Base-by-base conservation (phyloP, 2,329 filamentous ascomycete species). In the Scytalidium sp. region DNA sequence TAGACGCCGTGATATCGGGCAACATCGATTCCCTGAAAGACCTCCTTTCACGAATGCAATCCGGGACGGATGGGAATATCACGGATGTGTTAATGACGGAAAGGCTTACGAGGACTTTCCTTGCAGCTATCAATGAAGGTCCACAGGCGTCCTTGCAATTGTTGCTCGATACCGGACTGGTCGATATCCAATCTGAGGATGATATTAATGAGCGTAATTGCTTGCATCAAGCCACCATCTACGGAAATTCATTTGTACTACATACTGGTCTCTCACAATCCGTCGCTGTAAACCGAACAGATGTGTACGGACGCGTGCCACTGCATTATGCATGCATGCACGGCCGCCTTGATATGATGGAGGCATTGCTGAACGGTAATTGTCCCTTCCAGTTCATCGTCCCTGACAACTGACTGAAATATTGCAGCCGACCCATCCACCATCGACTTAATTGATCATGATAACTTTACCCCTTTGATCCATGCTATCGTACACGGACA, bases 141-240 rank as follows among this genome's bases (percentile, higher is more conserved):
- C 86, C 91, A 0, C 80, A 87, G 55, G 81, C 87, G 22, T 85
- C 92, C 8, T 75, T 97, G 19, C 80, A 83, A 51, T 74, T 90
- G 5, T 79, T 99, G 21, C 75, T 97, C 21, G 84, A 88, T 44
- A 96, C 92, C 2, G 83, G 83, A 0, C 73, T 94, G 20, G 89
- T 99, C 27, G 87, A 97, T 66, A 79, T 97, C n/a, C 85, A 90
- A 62, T 94, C 91, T 1, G 90, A 96, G 61, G 94, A 99, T 65
- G 92, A 97, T 62, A 97, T 99, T 67, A 99, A 97, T 62, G 93
- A 97, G 71, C 82, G 94, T 39, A 99, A 97, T 62, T 96, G 92
- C 64, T 76, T 99, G 43, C 94, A 99, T 61, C 94, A 97, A 70
- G 90, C 94, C n/a, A 87, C 92, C 1, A 97, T 97, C 46, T 96